These are phyloP conservation scores for Sarcomyxa edulis DNA, from an alignment of 768 basidiomycete species.

Conservation along the genomic window DNA sequence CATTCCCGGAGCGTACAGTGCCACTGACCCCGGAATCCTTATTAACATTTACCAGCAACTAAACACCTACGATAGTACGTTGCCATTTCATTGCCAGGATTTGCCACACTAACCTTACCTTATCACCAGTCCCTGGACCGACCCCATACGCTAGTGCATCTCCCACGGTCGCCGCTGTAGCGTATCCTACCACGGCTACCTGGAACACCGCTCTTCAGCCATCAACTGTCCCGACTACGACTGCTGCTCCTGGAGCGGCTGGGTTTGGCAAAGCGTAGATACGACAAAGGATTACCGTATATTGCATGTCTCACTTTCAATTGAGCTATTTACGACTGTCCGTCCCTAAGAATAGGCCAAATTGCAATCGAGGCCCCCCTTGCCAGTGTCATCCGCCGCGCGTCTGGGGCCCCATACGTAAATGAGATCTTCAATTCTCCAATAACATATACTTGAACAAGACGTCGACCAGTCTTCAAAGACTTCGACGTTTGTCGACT, in stretches of 20 bases:
- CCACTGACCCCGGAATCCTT: conserved; percentile 33
- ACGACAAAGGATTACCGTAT: too few relatives aligned
- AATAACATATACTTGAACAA: too few relatives aligned
- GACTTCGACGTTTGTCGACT: too few relatives aligned
- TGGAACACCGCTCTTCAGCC: conserved; percentile 47
- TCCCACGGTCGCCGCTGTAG: conserved; percentile 33
- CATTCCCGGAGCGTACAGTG: conserved; percentile 38
- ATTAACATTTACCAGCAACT: conserved; percentile 44
- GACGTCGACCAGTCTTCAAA: too few relatives aligned
- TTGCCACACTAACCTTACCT: neutral
- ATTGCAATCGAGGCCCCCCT: too few relatives aligned
- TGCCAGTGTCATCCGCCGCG: too few relatives aligned
- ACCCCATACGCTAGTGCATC: conserved; percentile 34
- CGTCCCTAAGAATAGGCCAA: too few relatives aligned
- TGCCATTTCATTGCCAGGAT: neutral
- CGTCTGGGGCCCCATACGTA: too few relatives aligned
- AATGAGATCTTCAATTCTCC: too few relatives aligned
- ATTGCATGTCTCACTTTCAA: too few relatives aligned
- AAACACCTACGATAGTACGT: conserved; percentile 33
- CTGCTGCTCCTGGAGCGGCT: conserved; percentile 15
- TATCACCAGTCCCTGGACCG: conserved; percentile 37
- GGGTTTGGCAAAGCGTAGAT: conserved; percentile 6
- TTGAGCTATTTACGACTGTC: too few relatives aligned
- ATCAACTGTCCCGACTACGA: conserved; percentile 35
- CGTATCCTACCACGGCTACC: conserved; percentile 41